Evolutionary conservation across 345 rosid species (phyloP).

Genomic region (Camelina laxa): DNA sequence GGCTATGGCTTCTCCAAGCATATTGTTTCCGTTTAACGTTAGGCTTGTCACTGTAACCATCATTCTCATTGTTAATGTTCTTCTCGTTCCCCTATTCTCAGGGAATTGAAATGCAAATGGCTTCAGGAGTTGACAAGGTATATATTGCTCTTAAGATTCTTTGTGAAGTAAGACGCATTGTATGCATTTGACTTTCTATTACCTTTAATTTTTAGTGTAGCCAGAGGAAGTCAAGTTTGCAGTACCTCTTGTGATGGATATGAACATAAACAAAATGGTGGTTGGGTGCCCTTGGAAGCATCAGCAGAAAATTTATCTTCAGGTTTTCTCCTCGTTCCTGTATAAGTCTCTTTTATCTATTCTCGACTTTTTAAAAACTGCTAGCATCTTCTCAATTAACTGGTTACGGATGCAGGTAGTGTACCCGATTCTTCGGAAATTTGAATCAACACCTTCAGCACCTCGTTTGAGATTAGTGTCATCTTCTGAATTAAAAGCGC

Average conservation of each 20-base stretch:
- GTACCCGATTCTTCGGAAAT: slow-evolving; percentile 80
- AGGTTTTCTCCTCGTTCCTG: slow-evolving; percentile 57
- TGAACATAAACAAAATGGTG: slow-evolving; percentile 82
- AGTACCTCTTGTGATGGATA: slow-evolving; percentile 81
- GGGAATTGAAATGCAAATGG: slow-evolving; percentile 94
- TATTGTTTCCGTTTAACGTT: background rate
- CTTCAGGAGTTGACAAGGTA: slow-evolving; percentile 90
- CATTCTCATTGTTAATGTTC: background rate
- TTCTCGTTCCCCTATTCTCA: slow-evolving; percentile 41
- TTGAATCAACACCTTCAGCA: slow-evolving; percentile 67
- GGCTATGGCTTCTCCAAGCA: background rate
- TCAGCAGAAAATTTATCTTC: slow-evolving; percentile 86
- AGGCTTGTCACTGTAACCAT: background rate
- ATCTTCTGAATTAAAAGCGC: slow-evolving; percentile 66
- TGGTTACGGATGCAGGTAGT: slow-evolving; percentile 58
- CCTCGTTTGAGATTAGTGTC: slow-evolving; percentile 85
- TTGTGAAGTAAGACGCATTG: slow-evolving; percentile 9
- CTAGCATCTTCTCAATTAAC: slow-evolving; percentile 4
- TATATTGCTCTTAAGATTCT: slow-evolving; percentile 30
- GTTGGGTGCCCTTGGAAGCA: slow-evolving; percentile 88
- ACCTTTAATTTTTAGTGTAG: slow-evolving; percentile 85
- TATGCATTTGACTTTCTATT: slow-evolving; percentile 37
- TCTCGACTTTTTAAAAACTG: background rate
- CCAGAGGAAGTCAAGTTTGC: slow-evolving; percentile 93
- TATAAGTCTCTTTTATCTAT: background rate